Percentiles rank a stretch among this genome's conserved stretches.
These are phyloP conservation scores for Hypoxylon cercidicola DNA, from an alignment of 495 filamentous ascomycete genomes.

Conservation along the genomic window DNA sequence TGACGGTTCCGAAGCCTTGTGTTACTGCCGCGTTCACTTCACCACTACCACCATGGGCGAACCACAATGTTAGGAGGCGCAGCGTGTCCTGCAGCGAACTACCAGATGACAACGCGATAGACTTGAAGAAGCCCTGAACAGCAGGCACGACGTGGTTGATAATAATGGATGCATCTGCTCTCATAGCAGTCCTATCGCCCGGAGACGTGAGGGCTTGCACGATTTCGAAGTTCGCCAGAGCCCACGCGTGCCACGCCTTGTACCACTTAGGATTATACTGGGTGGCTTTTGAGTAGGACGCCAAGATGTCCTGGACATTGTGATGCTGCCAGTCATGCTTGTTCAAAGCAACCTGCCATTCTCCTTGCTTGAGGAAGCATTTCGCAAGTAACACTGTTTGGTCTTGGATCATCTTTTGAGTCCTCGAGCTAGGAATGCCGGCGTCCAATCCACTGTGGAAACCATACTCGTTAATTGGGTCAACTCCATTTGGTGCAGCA, in stretches of 20 bases:
- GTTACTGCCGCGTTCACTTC: constrained; percentile 89
- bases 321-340: constrained; percentile 87
- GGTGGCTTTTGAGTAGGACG: constrained; percentile 88
- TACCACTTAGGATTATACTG: constrained; percentile 93
- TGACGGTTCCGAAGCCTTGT: constrained; percentile 89
- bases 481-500: constrained; percentile 60
- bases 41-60: constrained; percentile 85
- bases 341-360: constrained; percentile 88
- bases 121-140: constrained; percentile 93
- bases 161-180: constrained; percentile 70
- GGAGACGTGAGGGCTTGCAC: constrained; percentile 79
- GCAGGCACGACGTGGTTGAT: constrained; percentile 93
- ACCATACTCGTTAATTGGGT: constrained; percentile 60
- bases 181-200: constrained; percentile 65
- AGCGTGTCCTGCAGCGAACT: constrained; percentile 97
- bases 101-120: constrained; percentile 87
- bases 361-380: constrained; percentile 93
- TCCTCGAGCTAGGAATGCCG: constrained; percentile 51
- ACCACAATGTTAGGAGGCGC: constrained; percentile 93
- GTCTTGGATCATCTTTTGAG: constrained; percentile 62
- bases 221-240: constrained; percentile 98
- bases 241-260: constrained; percentile 99
- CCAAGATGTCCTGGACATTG: constrained; percentile 78
- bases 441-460: constrained; percentile 69
- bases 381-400: constrained; percentile 86